phyloP scores from a whole-genome alignment of 768 basidiomycete genomes.

The Chalciporus chontae region DNA sequence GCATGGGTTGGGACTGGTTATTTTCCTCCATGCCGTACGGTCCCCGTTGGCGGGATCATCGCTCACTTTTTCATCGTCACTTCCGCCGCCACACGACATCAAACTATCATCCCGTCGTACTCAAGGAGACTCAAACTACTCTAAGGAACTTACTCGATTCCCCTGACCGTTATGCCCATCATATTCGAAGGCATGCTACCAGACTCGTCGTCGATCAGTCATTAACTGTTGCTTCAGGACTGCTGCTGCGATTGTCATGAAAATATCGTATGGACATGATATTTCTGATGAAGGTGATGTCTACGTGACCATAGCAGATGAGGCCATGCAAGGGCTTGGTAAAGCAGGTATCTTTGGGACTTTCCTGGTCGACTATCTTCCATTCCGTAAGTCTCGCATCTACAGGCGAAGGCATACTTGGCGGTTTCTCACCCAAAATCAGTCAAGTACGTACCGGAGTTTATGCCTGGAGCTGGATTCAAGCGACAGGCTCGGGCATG shows the following conservation, averaged over 20 bases:
- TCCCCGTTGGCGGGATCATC: slow-evolving; percentile 34
- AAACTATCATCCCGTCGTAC: slow-evolving; percentile 25
- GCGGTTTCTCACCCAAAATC: neutral
- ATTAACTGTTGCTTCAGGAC: slow-evolving; percentile 18
- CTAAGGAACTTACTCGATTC: slow-evolving; percentile 35
- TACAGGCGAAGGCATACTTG: neutral
- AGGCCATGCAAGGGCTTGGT: slow-evolving; percentile 34
- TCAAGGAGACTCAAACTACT: slow-evolving; percentile 36
- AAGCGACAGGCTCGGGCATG: slow-evolving; percentile 44
- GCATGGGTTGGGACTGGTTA: slow-evolving; percentile 48
- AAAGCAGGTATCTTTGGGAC: slow-evolving; percentile 41
- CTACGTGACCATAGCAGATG: slow-evolving; percentile 39
- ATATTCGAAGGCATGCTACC: slow-evolving; percentile 33
- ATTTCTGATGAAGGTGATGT: slow-evolving; percentile 37
- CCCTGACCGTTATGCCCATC: slow-evolving; percentile 37
- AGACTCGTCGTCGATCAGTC: neutral
- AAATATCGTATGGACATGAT: slow-evolving; percentile 39
- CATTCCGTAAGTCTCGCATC: slow-evolving; percentile 23
- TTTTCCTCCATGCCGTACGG: slow-evolving; percentile 42
- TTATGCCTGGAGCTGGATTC: slow-evolving; percentile 47
- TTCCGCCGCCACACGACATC: slow-evolving; percentile 29
- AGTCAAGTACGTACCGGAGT: slow-evolving; percentile 49
- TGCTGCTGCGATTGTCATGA: slow-evolving; percentile 38
- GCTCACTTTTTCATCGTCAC: slow-evolving; percentile 37
- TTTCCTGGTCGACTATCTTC: slow-evolving; percentile 40